Base-by-base conservation (phyloP, 2,329 filamentous ascomycete species). In the Aspergillus fijiensis region DNA sequence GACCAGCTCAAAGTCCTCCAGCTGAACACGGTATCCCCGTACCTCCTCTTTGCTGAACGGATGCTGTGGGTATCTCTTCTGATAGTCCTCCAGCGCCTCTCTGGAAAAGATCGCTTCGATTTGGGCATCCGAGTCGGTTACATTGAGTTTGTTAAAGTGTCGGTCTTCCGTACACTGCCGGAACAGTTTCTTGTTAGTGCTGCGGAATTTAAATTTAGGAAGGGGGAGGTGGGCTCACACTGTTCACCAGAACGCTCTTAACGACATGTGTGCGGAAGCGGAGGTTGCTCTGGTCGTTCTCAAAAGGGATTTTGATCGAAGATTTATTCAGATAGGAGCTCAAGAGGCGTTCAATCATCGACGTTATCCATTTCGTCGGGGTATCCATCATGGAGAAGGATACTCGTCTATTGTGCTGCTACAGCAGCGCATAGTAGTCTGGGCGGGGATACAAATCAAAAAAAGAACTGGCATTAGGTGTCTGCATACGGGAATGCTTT, bases 1-100 rank as follows among this genome's bases (percentile, higher is more conserved):
- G 51, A 77, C 67, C 21, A 79, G 61, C 49, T 74, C 70, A 58
- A 77, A 76, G 42, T 73, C 68, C 2, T 65, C 51, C 49, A 79
- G 60, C 55, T 72, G 67, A 25, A 77, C 64, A 5, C 66, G 27
- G 16, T 69, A 68, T 4, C 72, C 75, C 55, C 62, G 66, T 5
- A 67, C 69, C 10, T 61, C 64, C 29, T 66, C 56, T 23, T 60
- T 64, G 11, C 58, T 58, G 23, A 69, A 59, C n/a, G 60, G 63
- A 12, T 57, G 56, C 5, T 64, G 60, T 3, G 66, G 63, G 5
- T 57, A 62, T 35, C 64, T 60, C 5, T 39, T 53, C 12, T 51
- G n/a, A 53, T 72, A 74, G 29, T 59, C 29, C 42, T 69, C 58
- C 6, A 71, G 57, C 7, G 73, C 67, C 12, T 69, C 66, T 7